Percentiles rank a stretch among this genome's conserved stretches.
Evolutionary conservation across 2,329 filamentous ascomycete genomes (phyloP).

Genomic region (Cryphonectria nitschkei): DNA sequence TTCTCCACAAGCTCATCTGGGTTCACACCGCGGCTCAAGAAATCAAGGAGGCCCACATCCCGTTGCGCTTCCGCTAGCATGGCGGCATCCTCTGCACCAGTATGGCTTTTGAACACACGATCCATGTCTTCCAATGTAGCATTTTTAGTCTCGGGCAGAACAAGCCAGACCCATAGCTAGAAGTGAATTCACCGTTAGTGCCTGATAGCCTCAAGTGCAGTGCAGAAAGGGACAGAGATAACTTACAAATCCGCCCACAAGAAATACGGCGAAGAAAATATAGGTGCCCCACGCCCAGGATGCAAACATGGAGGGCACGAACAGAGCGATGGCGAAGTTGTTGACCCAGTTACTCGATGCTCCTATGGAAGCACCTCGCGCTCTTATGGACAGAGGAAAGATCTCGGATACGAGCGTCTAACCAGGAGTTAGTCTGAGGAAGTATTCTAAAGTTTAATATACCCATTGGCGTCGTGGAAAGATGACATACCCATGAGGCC

Average conservation of each 20-base stretch:
- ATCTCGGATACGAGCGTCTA: constrained; percentile 43
- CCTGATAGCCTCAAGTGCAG: background rate
- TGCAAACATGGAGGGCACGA: constrained; percentile 47
- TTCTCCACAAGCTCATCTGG: background rate
- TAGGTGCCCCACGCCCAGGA: constrained; percentile 55
- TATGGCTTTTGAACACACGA: constrained; percentile 50
- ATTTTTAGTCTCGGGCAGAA: constrained; percentile 59
- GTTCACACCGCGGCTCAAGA: background rate
- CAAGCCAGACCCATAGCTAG: constrained; percentile 51
- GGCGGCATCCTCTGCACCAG: constrained; percentile 36
- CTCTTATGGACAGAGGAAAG: constrained; percentile 43
- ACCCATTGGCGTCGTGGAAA: background rate
- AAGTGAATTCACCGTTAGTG: background rate
- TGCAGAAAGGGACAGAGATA: background rate
- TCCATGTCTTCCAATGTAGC: constrained; percentile 60
- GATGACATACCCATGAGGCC: constrained; percentile 28
- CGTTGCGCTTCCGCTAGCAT: constrained; percentile 33
- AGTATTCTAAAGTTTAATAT: background rate
- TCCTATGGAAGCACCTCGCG: constrained; percentile 46
- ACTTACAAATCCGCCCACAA: constrained; percentile 46
- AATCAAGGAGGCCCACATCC: constrained; percentile 31
- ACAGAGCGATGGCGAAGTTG: constrained; percentile 53
- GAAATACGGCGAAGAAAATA: constrained; percentile 59
- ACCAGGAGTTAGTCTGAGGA: constrained; percentile 11
- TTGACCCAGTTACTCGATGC: constrained; percentile 50